Evolutionary conservation across 495 filamentous ascomycete species (phyloP).

Genomic region (Aspergillus incahuasiensis): DNA sequence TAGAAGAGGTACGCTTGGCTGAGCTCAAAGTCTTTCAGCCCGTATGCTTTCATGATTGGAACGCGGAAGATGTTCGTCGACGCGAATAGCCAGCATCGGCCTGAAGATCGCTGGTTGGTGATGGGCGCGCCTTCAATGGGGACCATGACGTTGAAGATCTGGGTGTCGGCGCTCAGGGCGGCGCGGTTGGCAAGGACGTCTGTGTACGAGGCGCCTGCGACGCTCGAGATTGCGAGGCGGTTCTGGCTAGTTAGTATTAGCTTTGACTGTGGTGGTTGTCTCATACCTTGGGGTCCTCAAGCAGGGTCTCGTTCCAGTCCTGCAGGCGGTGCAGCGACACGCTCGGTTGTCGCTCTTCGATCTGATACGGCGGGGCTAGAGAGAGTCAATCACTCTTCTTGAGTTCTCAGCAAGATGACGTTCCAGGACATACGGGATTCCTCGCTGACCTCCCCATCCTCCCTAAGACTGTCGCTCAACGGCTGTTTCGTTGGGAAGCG

Average conservation of each 20-base stretch:
- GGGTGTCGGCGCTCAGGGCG: constrained; percentile 55
- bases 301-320: constrained; percentile 1
- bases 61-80: constrained; percentile 82
- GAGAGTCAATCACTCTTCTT: neutral
- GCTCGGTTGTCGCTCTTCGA: neutral
- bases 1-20: constrained; percentile 88
- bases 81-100: constrained; percentile 88
- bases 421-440: neutral
- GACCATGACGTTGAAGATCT: constrained; percentile 78
- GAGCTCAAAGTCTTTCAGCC: constrained; percentile 72
- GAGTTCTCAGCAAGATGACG: neutral
- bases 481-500: neutral
- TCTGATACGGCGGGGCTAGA: constrained; percentile 1
- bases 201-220: constrained; percentile 53
- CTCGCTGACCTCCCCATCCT: neutral
- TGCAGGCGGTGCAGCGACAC: neutral
- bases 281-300: neutral
- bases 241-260: too few relatives aligned
- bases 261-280: too few relatives aligned
- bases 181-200: constrained; percentile 47
- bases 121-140: constrained; percentile 77
- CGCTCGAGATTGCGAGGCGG: constrained; percentile 63
- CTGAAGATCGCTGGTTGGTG: constrained; percentile 75
- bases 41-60: constrained; percentile 74
- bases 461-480: neutral